A percentile compares a stretch with the other conserved stretches of the same genome.
These are phyloP conservation scores for Geranium brycei DNA, from an alignment of 345 rosid species.

Conservation along the genomic window DNA sequence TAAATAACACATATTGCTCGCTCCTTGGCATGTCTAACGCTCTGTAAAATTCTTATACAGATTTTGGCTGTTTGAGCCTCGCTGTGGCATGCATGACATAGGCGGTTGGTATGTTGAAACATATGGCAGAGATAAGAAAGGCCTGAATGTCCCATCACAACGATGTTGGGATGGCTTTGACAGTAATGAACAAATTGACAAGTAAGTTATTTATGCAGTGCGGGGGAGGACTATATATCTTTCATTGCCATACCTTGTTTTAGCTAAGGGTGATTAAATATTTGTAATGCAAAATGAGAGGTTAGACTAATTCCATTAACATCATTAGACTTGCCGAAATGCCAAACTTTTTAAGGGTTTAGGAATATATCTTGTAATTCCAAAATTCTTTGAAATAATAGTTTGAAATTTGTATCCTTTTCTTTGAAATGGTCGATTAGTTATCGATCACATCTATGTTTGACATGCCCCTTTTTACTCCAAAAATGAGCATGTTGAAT, in stretches of 20 bases:
- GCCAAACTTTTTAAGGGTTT: neutral
- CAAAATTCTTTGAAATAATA: no score
- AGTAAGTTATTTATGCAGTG: conserved; percentile 32
- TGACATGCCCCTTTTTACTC: neutral
- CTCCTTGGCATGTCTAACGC: neutral
- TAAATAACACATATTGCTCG: neutral
- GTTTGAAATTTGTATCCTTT: no score
- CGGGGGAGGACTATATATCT: neutral
- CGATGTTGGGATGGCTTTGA: conserved; percentile 75
- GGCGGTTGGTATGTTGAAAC: conserved; percentile 99
- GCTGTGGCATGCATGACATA: conserved; percentile 72
- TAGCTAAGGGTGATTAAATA: neutral
- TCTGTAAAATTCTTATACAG: conserved; percentile 26
- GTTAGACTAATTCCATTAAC: neutral
- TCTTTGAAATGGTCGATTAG: neutral
- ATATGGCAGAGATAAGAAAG: conserved; percentile 67
- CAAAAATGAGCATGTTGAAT: neutral
- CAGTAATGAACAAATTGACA: conserved; percentile 35
- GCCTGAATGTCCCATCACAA: conserved; percentile 45
- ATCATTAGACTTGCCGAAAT: neutral
- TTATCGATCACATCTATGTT: neutral
- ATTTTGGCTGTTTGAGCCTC: conserved; percentile 95
- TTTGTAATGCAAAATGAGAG: neutral
- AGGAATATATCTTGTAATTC: neutral
- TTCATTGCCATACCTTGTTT: neutral